Percentiles rank a stretch among this genome's conserved stretches.
phyloP scores from a whole-genome alignment of 2,329 filamentous ascomycete species.

The Monosporascus ibericus region DNA sequence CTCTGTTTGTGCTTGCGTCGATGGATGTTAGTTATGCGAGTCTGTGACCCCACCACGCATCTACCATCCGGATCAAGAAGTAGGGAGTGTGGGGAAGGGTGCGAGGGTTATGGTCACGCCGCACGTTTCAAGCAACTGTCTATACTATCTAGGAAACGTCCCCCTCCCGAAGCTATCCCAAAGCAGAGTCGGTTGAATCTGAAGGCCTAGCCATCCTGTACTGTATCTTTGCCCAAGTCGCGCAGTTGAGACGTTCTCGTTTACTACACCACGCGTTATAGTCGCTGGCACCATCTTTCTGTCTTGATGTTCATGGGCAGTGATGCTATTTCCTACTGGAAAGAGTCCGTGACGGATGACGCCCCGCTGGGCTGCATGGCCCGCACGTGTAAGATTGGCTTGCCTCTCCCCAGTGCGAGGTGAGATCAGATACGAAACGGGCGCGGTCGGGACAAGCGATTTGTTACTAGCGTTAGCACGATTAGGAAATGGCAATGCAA shows the following conservation, averaged over 20 bases:
- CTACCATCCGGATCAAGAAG: background rate
- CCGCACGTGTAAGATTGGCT: background rate
- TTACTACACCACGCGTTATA: too few species aligned
- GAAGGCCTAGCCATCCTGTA: too few species aligned
- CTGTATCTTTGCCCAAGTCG: too few species aligned
- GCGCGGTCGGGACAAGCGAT: too few species aligned
- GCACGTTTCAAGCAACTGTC: background rate
- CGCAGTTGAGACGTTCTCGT: too few species aligned
- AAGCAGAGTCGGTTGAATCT: background rate
- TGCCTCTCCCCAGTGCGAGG: background rate
- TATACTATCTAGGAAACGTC: background rate
- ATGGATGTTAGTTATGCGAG: background rate
- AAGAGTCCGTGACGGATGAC: background rate
- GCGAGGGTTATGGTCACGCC: background rate
- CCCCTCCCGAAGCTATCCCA: background rate
- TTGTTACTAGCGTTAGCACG: too few species aligned
- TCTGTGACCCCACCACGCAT: background rate
- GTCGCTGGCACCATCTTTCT: too few species aligned
- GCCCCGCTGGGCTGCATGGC: background rate
- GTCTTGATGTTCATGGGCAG: too few species aligned
- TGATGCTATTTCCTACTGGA: too few species aligned
- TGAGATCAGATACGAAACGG: background rate
- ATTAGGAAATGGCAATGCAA: too few species aligned
- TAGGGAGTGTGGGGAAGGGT: background rate
- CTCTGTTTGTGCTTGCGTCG: background rate